Conservation (phyloP, 495 filamentous ascomycete species). For the Beverwykella pulmonaria region DNA sequence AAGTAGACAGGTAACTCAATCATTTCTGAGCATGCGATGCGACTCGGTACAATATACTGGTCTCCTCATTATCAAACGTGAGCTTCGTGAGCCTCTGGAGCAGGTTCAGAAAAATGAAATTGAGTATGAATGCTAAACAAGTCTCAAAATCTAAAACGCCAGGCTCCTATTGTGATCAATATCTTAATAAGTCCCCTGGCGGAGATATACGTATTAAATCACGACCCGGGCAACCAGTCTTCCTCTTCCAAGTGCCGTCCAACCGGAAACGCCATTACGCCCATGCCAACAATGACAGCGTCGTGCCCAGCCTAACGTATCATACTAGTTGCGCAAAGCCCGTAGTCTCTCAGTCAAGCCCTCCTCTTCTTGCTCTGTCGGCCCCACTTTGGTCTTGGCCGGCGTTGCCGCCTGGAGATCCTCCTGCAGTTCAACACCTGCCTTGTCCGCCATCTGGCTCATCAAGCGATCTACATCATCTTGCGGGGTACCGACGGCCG, state of each 20-base stretch:
- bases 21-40: no score
- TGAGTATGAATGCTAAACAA: no score
- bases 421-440: constrained; percentile 70
- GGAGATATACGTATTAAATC: not conserved
- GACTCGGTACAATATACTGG: no score
- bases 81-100: no score
- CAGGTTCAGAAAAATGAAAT: no score
- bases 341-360: constrained; percentile 52
- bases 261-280: constrained; percentile 6
- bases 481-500: constrained; percentile 75
- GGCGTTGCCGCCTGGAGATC: constrained; percentile 63
- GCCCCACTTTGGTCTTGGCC: constrained; percentile 44
- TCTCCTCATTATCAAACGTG: no score
- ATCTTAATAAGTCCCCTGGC: not conserved
- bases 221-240: not conserved
- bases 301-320: not conserved
- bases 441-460: constrained; percentile 79
- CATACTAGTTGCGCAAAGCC: constrained; percentile 50
- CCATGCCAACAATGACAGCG: not conserved
- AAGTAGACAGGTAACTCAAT: no score
- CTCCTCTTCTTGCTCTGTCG: constrained; percentile 52
- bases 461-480: constrained; percentile 82
- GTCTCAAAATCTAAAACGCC: not conserved
- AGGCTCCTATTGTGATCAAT: not conserved
- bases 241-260: not conserved